Conservation (phyloP, 768 basidiomycete genomes). For the Rhodotorula babjevae region DNA sequence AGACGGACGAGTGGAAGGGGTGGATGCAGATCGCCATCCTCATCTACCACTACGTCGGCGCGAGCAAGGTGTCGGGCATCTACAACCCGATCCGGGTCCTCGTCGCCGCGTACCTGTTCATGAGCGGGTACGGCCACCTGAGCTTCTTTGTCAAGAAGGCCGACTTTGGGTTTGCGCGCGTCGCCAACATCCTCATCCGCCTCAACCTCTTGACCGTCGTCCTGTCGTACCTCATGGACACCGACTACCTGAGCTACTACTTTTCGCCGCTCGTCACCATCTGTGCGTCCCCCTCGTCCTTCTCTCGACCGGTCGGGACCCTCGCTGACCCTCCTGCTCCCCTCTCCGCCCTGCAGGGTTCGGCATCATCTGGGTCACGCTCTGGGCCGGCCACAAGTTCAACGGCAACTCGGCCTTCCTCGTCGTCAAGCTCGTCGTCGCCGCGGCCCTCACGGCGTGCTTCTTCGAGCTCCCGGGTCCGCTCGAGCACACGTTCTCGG, state of each 20-base stretch:
- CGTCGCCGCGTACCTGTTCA: conserved; percentile 70
- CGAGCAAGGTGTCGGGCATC: conserved; percentile 85
- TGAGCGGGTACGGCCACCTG: conserved; percentile 74
- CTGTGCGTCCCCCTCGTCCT: conserved; percentile 47
- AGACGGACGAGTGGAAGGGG: conserved; percentile 96
- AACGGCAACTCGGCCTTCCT: conserved; percentile 69
- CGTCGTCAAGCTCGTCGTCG: conserved; percentile 63
- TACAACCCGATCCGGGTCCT: conserved; percentile 85
- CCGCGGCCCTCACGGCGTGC: conserved; percentile 60
- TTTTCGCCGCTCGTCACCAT: conserved; percentile 83
- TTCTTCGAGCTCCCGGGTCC: conserved; percentile 64
- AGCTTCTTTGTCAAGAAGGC: conserved; percentile 84
- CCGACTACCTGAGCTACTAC: conserved; percentile 84
- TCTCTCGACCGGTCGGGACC: no score
- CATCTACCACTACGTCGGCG: conserved; percentile 86
- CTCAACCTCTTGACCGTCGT: conserved; percentile 76
- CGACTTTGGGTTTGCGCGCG: conserved; percentile 72
- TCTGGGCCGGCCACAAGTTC: conserved; percentile 64
- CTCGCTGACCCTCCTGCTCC: background rate
- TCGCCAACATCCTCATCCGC: conserved; percentile 72
- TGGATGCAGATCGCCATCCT: conserved; percentile 95
- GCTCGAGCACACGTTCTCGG: conserved; percentile 60
- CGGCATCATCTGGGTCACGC: conserved; percentile 74
- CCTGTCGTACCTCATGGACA: conserved; percentile 85
- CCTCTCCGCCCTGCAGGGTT: conserved; percentile 53